A percentile compares a stretch with the other conserved stretches of the same genome.
phyloP scores from a whole-genome alignment of 2,329 filamentous ascomycete genomes.

The Diaporthe caulivora region DNA sequence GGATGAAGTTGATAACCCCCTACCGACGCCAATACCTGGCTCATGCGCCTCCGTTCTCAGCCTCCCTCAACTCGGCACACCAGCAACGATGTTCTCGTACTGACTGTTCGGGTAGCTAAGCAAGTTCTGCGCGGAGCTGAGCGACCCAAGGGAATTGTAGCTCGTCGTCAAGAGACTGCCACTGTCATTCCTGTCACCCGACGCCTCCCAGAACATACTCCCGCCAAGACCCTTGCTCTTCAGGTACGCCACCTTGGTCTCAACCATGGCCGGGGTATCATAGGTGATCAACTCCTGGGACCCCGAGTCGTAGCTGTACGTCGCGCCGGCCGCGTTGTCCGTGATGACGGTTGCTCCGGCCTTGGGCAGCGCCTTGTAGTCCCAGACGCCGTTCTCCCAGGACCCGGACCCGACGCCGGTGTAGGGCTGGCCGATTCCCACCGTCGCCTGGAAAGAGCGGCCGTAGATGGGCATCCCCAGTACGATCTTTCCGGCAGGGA shows the following conservation, averaged over 20 bases:
- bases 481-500: conserved; percentile 75
- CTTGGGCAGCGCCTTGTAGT: conserved; percentile 82
- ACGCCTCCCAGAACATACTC: conserved; percentile 89
- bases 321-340: conserved; percentile 70
- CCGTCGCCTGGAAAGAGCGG: conserved; percentile 73
- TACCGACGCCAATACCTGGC: neutral
- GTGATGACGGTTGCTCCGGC: conserved; percentile 68
- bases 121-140: conserved; percentile 62
- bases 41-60: too few relatives aligned
- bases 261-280: conserved; percentile 72
- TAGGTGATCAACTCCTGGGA: conserved; percentile 78
- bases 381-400: conserved; percentile 82
- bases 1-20: neutral
- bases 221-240: conserved; percentile 74
- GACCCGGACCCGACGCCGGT: conserved; percentile 74
- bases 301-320: conserved; percentile 76
- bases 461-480: conserved; percentile 87
- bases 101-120: conserved; percentile 65
- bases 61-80: conserved; percentile 42
- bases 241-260: conserved; percentile 75
- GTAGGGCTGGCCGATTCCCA: conserved; percentile 75
- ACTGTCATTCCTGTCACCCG: conserved; percentile 71
- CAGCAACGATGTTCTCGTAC: conserved; percentile 66
- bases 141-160: conserved; percentile 54
- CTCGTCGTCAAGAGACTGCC: conserved; percentile 71